Conservation (phyloP, 805 yeast species). For the Clavispora carvajalis region DNA sequence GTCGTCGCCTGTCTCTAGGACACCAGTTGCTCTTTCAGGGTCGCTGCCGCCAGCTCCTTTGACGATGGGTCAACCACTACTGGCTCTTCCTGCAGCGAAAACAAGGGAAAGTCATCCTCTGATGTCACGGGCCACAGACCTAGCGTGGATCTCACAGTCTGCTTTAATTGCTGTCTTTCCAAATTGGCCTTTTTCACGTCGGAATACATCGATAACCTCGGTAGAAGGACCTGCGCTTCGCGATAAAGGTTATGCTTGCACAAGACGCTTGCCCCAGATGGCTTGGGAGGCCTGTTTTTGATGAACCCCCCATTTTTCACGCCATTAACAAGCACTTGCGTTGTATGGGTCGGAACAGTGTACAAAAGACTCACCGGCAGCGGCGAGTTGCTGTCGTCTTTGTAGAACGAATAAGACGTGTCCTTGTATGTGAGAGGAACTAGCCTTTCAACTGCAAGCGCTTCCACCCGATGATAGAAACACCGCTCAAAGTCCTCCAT, state of each 20-base stretch:
- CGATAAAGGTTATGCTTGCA: conserved; percentile 24
- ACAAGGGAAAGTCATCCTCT: conserved; percentile 35
- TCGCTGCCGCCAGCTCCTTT: too few species aligned
- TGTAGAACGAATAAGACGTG: conserved; percentile 23
- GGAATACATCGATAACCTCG: conserved; percentile 10
- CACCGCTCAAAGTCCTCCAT: conserved; percentile 36
- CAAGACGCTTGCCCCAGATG: conserved; percentile 38
- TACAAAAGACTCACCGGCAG: conserved; percentile 28
- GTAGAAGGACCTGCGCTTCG: conserved; percentile 5
- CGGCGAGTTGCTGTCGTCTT: conserved; percentile 18
- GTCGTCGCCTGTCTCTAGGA: too few species aligned
- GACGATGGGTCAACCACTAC: too few species aligned
- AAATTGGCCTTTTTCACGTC: conserved; percentile 15
- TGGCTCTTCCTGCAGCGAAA: too few species aligned
- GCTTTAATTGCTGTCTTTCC: conserved; percentile 26
- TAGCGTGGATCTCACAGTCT: conserved; percentile 22
- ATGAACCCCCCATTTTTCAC: conserved; percentile 53
- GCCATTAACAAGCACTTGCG: conserved; percentile 50
- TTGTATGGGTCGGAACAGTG: conserved; percentile 15
- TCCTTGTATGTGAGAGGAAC: conserved; percentile 17
- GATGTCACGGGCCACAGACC: conserved; percentile 45
- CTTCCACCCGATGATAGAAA: conserved; percentile 24
- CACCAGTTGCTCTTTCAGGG: too few species aligned
- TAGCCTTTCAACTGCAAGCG: conserved; percentile 10
- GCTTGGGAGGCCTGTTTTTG: conserved; percentile 40